phyloP scores from a whole-genome alignment of 345 rosid species.

The Litchi chinensis region DNA sequence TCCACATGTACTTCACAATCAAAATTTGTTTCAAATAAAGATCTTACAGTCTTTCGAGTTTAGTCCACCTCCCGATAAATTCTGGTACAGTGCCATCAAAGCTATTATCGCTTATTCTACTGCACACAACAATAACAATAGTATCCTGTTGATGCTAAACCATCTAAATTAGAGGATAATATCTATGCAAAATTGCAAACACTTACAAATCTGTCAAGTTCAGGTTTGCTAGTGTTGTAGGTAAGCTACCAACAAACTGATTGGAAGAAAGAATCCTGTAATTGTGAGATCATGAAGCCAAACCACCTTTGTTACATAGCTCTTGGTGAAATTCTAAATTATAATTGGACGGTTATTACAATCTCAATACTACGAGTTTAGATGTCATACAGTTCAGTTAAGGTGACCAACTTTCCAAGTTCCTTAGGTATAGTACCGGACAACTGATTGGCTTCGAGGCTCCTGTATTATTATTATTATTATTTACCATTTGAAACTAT shows the following conservation, averaged over 20 bases:
- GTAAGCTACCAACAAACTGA: constrained; percentile 52
- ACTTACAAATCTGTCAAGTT: constrained; percentile 57
- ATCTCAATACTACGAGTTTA: neutral
- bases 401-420: constrained; percentile 50
- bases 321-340: neutral
- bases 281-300: constrained; percentile 15
- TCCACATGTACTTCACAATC: neutral
- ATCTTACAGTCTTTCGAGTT: constrained; percentile 56
- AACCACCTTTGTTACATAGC: neutral
- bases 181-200: neutral
- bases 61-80: constrained; percentile 49
- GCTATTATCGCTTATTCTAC: constrained; percentile 64
- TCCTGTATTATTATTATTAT: constrained; percentile 27
- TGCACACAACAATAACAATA: constrained; percentile 27
- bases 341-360: too few relatives aligned
- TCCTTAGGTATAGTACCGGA: constrained; percentile 57
- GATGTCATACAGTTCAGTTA: constrained; percentile 45
- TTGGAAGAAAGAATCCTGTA: constrained; percentile 65
- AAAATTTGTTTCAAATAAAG: neutral
- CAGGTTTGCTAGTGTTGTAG: constrained; percentile 39
- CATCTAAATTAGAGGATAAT: neutral
- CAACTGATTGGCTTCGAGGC: constrained; percentile 56
- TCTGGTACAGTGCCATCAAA: constrained; percentile 57
- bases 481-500: neutral
- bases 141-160: neutral